Evolutionary conservation across 2,329 filamentous ascomycete genomes (phyloP), one percentile per base, ranked within the genome.

Genomic region (Penicillium rolfsii): DNA sequence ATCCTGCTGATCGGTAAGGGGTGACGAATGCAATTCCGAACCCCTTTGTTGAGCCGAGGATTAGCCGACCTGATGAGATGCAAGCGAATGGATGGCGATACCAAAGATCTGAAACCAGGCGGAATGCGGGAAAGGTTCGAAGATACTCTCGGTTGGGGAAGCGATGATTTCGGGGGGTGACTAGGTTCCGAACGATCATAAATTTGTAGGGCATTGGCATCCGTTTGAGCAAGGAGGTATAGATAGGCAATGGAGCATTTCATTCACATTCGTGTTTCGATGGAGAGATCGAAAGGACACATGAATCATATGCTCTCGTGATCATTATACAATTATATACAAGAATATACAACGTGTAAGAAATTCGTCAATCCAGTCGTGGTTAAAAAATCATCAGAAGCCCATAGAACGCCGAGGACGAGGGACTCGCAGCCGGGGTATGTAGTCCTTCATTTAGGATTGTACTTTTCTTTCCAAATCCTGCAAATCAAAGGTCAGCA

Each of bases 391-490:
- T n/a, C 14, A 48, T 28, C 11, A 30, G 26, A 28, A 24, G 5
- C 14, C 24, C 24, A 5, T 28, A 14, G n/a, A 48, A 9, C 14
- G 16, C 24, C 12, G 16, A 26, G 19, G 9, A n/a, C 19, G 6
- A 16, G 14, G 14, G 28, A 3, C 26, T n/a, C 14, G 6, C 14
- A 8, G 43, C 5, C 24, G 6, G 8, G 16, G n/a, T 11, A 28
- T 46, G 22, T 5, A 12, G n/a, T 4, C 45, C 26, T 7, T 48
- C 24, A 48, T 48, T 82, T 82, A 22, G 83, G 81, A 64, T 82
- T 85, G 80, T 98, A 97, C 80, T 98, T 98, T 64, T 96, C 93
- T 77, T 98, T 98, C 92, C 94, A 97, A 74, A 98, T 97, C 93
- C 92, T 96, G 58, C 53, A 45, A 54, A 52, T 50, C n/a, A 5